Evolutionary conservation across 2,329 filamentous ascomycete genomes (phyloP).

Genomic region (Pestalotiopsis sp.): DNA sequence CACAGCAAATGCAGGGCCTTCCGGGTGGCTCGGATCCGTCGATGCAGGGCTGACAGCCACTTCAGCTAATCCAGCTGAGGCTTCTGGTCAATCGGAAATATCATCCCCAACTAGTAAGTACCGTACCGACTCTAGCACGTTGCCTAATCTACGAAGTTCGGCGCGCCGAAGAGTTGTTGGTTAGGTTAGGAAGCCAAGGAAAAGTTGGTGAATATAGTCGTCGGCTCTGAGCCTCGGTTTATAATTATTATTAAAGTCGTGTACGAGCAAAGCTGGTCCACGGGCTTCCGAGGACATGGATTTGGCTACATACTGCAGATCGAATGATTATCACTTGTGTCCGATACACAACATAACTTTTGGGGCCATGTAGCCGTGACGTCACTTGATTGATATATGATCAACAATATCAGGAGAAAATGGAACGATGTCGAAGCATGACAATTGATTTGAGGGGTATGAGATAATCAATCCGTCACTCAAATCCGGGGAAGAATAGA

Average conservation of each 20-base stretch:
- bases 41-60: background rate
- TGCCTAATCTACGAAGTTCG: background rate
- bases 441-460: background rate
- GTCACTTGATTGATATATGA: background rate
- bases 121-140: background rate
- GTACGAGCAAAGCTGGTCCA: too few relatives aligned
- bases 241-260: background rate
- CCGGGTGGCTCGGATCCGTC: background rate
- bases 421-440: background rate
- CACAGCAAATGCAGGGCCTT: background rate
- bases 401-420: background rate
- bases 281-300: too few relatives aligned
- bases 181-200: background rate
- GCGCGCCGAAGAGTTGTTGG: background rate
- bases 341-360: background rate
- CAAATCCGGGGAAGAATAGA: background rate
- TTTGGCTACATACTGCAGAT: too few relatives aligned
- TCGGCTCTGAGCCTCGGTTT: background rate
- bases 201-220: background rate
- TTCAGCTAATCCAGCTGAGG: background rate
- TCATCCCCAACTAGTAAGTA: background rate
- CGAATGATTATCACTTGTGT: too few relatives aligned
- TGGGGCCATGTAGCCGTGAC: background rate
- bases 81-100: background rate
- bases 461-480: background rate